Base-by-base conservation (phyloP, 306 rosid genomes). In the Vachellia pachyceras region DNA sequence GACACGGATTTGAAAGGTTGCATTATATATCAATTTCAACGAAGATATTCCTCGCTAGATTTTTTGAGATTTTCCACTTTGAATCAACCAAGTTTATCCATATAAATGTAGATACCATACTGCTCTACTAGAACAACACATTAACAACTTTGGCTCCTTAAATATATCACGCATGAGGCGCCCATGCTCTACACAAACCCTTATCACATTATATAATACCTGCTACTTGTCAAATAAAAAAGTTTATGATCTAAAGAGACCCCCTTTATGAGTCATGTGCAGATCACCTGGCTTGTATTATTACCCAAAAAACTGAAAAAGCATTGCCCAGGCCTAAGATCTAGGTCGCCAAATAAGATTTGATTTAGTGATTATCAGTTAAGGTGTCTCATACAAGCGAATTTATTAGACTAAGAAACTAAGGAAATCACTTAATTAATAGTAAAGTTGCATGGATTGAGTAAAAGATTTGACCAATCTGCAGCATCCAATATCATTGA, bases 91-190 rank as follows among this genome's bases (percentile, higher is more conserved):
- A 78, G 65, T 46, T 22, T 65, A 35, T 64, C 20, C 45, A 74
- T 74, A 25, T 37, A 57, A 79, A 15, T 63, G 20, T 20, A 63
- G 33, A 35, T 6, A 35, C 42, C 20, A 63, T 29, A 33, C 42
- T 33, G 9, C 37, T 71, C 79, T 64, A 64, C 82, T 71, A 84
- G 79, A 84, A 80, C 54, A 58, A 70, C 46, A 80, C 10, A 71
- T 60, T 40, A 69, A 39, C 71, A 69, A 75, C 36, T 84, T 69
- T 25, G 40, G 67, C 66, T 70, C 64, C 77, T 64, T 72, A 22
- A 55, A 71, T 69, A 64, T 41, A 84, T 64, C 70, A 79, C 52
- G 57, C 73, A 73, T 40, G 7, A 1, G 17, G 18, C 72, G 49
- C 45, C 52, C 42, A 77, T 76, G 55, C 72, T 45, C 46, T 35